Evolutionary conservation across 805 yeast genomes (phyloP), one percentile per base, ranked within the genome.

Genomic region (Saccharomycopsis malanga): DNA sequence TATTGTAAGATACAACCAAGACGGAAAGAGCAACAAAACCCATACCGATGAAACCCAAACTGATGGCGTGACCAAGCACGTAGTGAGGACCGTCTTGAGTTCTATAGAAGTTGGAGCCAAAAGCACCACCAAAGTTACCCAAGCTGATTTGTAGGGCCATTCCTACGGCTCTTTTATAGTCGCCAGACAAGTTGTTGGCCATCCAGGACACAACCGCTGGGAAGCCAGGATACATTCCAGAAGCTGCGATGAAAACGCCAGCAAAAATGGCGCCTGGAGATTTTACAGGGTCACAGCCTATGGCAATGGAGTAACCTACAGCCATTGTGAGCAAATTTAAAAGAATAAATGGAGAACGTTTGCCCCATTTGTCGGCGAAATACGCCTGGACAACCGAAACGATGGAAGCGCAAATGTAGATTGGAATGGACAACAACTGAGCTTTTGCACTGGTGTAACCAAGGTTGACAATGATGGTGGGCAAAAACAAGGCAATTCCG

Each of bases 391-490:
- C 38, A 10, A 67, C 54, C 27, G 65, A 60, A 25, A 60, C 55
- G 3, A 63, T 47, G 3, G 66, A 57, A 2, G 70, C 69, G 20
- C 61, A 58, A 10, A 62, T 59, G 53, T 71, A 71, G 24, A 69
- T 61, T 6, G 76, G 76, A 18, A 70, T 70, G 0, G 74, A 65
- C 60, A 72, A 50, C 10, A 71, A 61, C 55, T 72, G 76, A 0
- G 75, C 67, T 17, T 55, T 58, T 25, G 67, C 61, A 23, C 63
- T 59, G 38, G 68, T 56, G 56, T 70, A 71, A 1, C 77, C 77
- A 60, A 72, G 60, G 45, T 61, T 63, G 40, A 57, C 65, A 49
- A 72, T 65, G 49, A 72, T 68, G 3, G 74, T 64, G 7, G 77
- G 76, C 27, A 72, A 54, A 48, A 72, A 71, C 17, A 69, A 63